A percentile compares a stretch with the other conserved stretches of the same genome.
These are phyloP conservation scores for Haemoproteus tartakovskyi DNA, from an alignment of 169 alveolate genomes.

Conservation along the genomic window DNA sequence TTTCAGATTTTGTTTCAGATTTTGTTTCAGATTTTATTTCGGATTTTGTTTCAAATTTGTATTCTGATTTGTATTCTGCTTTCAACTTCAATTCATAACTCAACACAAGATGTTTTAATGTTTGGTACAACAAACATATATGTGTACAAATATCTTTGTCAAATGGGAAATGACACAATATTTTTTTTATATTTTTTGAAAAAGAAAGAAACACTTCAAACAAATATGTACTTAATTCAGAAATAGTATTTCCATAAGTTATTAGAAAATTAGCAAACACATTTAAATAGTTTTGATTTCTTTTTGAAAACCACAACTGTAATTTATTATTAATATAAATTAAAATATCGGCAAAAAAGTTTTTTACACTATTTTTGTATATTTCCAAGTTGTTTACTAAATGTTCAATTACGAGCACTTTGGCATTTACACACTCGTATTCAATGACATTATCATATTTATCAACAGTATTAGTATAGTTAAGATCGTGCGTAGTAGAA, in stretches of 20 bases:
- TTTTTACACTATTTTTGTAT: conserved; percentile 4
- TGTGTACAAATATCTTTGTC: conserved; percentile 68
- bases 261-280: conserved; percentile 59
- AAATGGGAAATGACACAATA: conserved; percentile 53
- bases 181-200: conserved; percentile 60
- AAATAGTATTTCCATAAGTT: conserved; percentile 23
- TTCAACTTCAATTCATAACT: too few species aligned
- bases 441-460: conserved; percentile 1
- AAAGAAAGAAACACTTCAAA: conserved; percentile 20
- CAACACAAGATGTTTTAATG: conserved; percentile 32
- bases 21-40: too few species aligned
- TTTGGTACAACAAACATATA: conserved; percentile 55
- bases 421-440: conserved; percentile 16
- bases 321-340: conserved; percentile 43
- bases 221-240: conserved; percentile 28
- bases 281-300: conserved; percentile 63
- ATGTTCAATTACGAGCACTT: conserved; percentile 59
- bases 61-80: too few species aligned
- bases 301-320: conserved; percentile 48
- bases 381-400: conserved; percentile 42
- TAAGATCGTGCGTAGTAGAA: too few species aligned
- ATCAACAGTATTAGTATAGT: background rate
- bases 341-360: conserved; percentile 23
- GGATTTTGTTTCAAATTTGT: too few species aligned
- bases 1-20: too few species aligned